These are phyloP conservation scores for Danielozyma ontarioensis DNA, from an alignment of 805 yeast species.

Conservation along the genomic window DNA sequence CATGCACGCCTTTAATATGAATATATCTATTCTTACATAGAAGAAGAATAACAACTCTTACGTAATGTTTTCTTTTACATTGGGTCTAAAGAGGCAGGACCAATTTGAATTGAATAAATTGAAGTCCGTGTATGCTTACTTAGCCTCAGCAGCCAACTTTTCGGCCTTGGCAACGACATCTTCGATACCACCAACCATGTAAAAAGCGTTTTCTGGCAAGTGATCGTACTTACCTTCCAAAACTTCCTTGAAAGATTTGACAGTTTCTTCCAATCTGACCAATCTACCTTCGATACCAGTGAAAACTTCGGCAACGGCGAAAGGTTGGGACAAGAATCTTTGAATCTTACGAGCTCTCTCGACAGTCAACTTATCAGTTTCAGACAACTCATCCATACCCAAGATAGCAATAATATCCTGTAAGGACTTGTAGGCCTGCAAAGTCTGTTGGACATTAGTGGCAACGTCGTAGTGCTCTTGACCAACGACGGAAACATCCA, in stretches of 20 bases:
- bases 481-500: constrained; percentile 96
- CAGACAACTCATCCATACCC: constrained; percentile 99
- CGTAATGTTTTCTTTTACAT: background rate
- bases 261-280: constrained; percentile 94
- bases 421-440: constrained; percentile 98
- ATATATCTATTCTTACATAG: too few species aligned
- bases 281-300: constrained; percentile 99
- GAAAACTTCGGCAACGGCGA: constrained; percentile 99
- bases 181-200: constrained; percentile 99
- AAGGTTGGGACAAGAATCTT: constrained; percentile 99
- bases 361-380: constrained; percentile 96
- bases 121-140: too few species aligned
- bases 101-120: too few species aligned
- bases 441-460: constrained; percentile 91
- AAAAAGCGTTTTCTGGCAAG: constrained; percentile 99
- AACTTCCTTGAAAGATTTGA: constrained; percentile 92
- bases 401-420: constrained; percentile 99
- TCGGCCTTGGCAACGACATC: constrained; percentile 99
- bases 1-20: too few species aligned
- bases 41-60: too few species aligned
- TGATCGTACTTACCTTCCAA: constrained; percentile 98
- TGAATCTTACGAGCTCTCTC: constrained; percentile 99
- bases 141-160: constrained; percentile 92
- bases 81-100: too few species aligned
- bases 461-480: constrained; percentile 98